Evolutionary conservation across 441 rosid genomes (phyloP).

Genomic region (Mallotus repandus): DNA sequence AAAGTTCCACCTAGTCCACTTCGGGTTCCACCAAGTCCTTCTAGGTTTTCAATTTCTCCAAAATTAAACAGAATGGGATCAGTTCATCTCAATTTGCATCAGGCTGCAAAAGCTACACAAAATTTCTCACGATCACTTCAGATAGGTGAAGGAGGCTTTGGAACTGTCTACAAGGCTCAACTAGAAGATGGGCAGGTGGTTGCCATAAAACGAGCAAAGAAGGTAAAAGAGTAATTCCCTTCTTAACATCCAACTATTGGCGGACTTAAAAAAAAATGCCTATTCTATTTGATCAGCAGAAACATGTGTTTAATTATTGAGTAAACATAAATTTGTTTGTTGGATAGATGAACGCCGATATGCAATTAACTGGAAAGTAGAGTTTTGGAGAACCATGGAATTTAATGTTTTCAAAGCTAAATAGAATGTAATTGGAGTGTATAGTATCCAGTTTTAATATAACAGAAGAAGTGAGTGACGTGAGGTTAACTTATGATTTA

Average conservation of each 20-base stretch:
- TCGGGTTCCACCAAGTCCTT: slow-evolving; percentile 85
- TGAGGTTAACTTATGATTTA: background rate
- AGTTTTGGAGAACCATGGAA: background rate
- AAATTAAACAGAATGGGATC: slow-evolving; percentile 62
- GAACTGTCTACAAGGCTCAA: slow-evolving; percentile 72
- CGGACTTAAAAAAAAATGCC: background rate
- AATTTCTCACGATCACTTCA: slow-evolving; percentile 61
- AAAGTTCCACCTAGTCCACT: slow-evolving; percentile 69
- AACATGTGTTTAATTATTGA: background rate
- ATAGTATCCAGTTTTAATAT: background rate
- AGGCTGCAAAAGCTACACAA: slow-evolving; percentile 63
- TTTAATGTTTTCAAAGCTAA: background rate
- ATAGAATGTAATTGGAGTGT: background rate
- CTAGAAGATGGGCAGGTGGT: slow-evolving; percentile 72
- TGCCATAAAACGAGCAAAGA: slow-evolving; percentile 96
- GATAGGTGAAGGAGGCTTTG: slow-evolving; percentile 93
- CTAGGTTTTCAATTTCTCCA: slow-evolving; percentile 71
- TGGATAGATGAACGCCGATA: background rate
- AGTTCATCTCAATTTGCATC: slow-evolving; percentile 52
- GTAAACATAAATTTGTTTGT: background rate
- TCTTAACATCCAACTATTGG: slow-evolving; percentile 11
- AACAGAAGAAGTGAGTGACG: background rate
- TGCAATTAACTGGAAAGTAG: background rate
- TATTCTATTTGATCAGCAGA: background rate
- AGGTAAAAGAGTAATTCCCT: slow-evolving; percentile 43